A percentile compares a stretch with the other conserved stretches of the same genome.
These are phyloP conservation scores for Tolypocladium album DNA, from an alignment of 2,329 filamentous ascomycete genomes.

Conservation along the genomic window DNA sequence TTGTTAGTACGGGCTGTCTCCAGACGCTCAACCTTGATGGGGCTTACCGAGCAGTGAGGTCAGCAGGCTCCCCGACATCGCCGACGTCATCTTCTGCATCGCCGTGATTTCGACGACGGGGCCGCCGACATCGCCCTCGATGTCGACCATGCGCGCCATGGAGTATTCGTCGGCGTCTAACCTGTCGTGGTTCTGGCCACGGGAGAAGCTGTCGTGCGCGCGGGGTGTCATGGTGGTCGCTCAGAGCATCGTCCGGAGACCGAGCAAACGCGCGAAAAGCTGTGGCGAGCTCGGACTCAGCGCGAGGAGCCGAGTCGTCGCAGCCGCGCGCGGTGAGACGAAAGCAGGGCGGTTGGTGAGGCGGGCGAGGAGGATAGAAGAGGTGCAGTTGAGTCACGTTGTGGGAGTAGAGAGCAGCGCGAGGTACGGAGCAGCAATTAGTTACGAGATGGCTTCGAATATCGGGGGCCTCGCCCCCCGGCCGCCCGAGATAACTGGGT, in stretches of 20 bases:
- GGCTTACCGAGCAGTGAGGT: slow-evolving; percentile 76
- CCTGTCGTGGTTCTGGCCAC: slow-evolving; percentile 16
- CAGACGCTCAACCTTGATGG: not conserved
- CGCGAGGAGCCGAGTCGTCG: slow-evolving; percentile 1
- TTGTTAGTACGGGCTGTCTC: not conserved
- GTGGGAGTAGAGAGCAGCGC: not conserved
- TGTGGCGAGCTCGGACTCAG: not conserved
- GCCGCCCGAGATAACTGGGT: slow-evolving; percentile 3
- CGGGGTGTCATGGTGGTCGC: slow-evolving; percentile 6
- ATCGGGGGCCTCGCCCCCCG: slow-evolving; percentile 1
- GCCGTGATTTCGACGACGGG: slow-evolving; percentile 60
- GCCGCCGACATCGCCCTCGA: slow-evolving; percentile 10
- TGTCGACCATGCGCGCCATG: slow-evolving; percentile 16
- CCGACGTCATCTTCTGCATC: slow-evolving; percentile 88
- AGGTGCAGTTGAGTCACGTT: not conserved
- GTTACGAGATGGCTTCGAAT: slow-evolving; percentile 3
- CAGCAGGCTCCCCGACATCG: slow-evolving; percentile 78
- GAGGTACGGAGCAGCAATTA: not conserved
- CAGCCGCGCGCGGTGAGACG: not conserved
- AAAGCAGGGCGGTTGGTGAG: not conserved
- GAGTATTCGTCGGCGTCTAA: slow-evolving; percentile 17
- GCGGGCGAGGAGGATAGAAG: not conserved
- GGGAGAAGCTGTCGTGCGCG: slow-evolving; percentile 4
- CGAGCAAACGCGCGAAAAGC: not conserved
- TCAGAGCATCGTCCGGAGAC: not conserved